Conservation (phyloP, 208 protist genomes). For the Herpetomonas samuelpessoai region DNA sequence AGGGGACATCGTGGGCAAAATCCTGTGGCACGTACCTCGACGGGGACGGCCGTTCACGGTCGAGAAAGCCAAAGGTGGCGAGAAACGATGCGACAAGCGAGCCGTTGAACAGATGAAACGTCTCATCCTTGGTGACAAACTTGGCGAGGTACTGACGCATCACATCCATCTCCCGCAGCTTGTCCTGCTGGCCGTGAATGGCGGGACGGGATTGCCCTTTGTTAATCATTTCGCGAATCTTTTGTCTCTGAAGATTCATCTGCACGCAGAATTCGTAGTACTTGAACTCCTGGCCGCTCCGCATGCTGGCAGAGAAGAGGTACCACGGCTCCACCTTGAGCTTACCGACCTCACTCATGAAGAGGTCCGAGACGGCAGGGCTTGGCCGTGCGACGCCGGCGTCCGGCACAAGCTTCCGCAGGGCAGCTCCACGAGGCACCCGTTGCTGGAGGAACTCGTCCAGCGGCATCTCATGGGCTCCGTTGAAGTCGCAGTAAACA, state of each 20-base stretch:
- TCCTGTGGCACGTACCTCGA: slow-evolving; percentile 86
- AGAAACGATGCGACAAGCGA: slow-evolving; percentile 82
- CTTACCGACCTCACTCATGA: slow-evolving; percentile 56
- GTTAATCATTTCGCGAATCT: slow-evolving; percentile 54
- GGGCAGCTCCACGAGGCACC: slow-evolving; percentile 59
- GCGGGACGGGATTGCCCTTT: slow-evolving; percentile 40
- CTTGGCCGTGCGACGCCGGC: slow-evolving; percentile 19
- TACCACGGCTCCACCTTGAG: slow-evolving; percentile 72
- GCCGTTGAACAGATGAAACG: slow-evolving; percentile 78
- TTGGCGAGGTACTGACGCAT: slow-evolving; percentile 62
- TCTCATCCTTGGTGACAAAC: slow-evolving; percentile 22
- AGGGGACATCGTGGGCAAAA: slow-evolving; percentile 80
- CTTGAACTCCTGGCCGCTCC: slow-evolving; percentile 56
- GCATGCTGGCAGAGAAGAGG: slow-evolving; percentile 74
- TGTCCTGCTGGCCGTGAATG: slow-evolving; percentile 47
- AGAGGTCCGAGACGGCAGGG: slow-evolving; percentile 42
- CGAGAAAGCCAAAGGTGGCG: slow-evolving; percentile 67
- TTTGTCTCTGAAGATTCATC: slow-evolving; percentile 64
- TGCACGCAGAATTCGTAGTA: slow-evolving; percentile 74
- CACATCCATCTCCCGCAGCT: slow-evolving; percentile 68
- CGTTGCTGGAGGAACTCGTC: slow-evolving; percentile 58
- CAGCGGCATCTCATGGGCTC: slow-evolving; percentile 56
- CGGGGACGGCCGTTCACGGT: slow-evolving; percentile 56
- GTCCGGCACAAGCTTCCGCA: slow-evolving; percentile 56
- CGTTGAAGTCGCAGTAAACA: slow-evolving; percentile 66